Evolutionary conservation across 1,139 yeast species (phyloP), one percentile per base, ranked within the genome.

Genomic region (Pichia sp.): DNA sequence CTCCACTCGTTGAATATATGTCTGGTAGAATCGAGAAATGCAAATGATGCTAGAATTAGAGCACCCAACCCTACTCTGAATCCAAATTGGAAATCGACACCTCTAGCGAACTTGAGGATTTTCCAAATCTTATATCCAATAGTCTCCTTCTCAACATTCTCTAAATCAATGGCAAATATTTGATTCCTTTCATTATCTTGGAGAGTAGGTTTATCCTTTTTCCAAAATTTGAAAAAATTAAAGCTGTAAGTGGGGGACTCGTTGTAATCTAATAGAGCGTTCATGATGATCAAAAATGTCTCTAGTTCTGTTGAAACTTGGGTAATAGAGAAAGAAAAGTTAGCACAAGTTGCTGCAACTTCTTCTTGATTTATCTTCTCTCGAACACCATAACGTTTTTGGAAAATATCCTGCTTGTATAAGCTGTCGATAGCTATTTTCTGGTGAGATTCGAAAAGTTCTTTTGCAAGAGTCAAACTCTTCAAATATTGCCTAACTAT

Each of bases 321-420:
- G 3, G 74, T 72, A 28, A 85, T 53, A 24, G 82, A 67, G 25
- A 78, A 72, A 0, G 87, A 69, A 52, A 83, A 84, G 51, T 84
- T 82, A 3, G 91, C 93, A 61, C 93, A 83, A 38, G 85, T 74
- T 0, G 94, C 94, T 1, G 91, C 83, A 5, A 82, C 81, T 46
- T 81, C 91, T 55, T 84, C 94, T 46, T 79, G 81, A 41, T 77
- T 80, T 1, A 83, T 72, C 41, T 70, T 67, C 33, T 67, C 64
- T n/a, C 62, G 57, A 32, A 63, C 51, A 29, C 63, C 66, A 0
- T 66, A 50, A 22, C 58, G 61, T 12, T 51, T 43, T 20, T 64
- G 60, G 57, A 79, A 79, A 6, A 74, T 60, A 3, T 69, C 72
- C 47, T 78, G 85, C 7, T 64, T 58, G 52, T 83, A 83, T 8